Conservation (phyloP, 768 basidiomycete species). For the Paxillus involutus region DNA sequence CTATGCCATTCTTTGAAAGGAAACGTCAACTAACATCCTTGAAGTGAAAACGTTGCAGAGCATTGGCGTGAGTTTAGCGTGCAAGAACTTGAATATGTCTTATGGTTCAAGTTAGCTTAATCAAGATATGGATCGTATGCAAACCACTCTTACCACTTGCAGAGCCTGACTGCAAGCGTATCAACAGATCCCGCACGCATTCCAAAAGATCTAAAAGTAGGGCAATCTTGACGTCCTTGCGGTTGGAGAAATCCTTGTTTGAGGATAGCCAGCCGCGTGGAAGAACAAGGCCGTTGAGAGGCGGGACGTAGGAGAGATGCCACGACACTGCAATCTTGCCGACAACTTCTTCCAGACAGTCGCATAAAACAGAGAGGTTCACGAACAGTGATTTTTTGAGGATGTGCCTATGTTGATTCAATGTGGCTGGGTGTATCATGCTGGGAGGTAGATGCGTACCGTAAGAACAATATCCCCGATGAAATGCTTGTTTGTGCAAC, state of each 20-base stretch:
- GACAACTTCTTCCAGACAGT: constrained; percentile 50
- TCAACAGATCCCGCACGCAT: constrained; percentile 25
- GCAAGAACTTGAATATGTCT: constrained; percentile 5
- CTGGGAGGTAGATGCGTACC: constrained; percentile 29
- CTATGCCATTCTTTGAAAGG: background rate
- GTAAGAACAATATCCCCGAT: constrained; percentile 39
- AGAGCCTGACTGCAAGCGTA: constrained; percentile 28
- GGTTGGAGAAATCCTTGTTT: constrained; percentile 11
- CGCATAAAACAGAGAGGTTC: constrained; percentile 49
- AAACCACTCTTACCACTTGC: constrained; percentile 23
- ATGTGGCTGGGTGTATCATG: background rate
- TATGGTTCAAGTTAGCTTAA: background rate
- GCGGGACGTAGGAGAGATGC: constrained; percentile 14
- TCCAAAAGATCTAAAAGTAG: constrained; percentile 11
- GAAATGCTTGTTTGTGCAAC: constrained; percentile 25
- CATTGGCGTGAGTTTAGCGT: constrained; percentile 12
- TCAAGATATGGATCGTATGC: background rate
- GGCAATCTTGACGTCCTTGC: constrained; percentile 9
- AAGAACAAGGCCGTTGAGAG: constrained; percentile 47
- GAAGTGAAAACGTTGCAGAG: constrained; percentile 41
- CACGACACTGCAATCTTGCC: constrained; percentile 38
- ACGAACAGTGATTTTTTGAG: constrained; percentile 37
- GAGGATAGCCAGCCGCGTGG: constrained; percentile 52
- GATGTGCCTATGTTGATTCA: constrained; percentile 43
- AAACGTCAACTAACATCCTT: constrained; percentile 42